phyloP scores from a whole-genome alignment of 768 basidiomycete species.

The Rhizopogon vesiculosus region DNA sequence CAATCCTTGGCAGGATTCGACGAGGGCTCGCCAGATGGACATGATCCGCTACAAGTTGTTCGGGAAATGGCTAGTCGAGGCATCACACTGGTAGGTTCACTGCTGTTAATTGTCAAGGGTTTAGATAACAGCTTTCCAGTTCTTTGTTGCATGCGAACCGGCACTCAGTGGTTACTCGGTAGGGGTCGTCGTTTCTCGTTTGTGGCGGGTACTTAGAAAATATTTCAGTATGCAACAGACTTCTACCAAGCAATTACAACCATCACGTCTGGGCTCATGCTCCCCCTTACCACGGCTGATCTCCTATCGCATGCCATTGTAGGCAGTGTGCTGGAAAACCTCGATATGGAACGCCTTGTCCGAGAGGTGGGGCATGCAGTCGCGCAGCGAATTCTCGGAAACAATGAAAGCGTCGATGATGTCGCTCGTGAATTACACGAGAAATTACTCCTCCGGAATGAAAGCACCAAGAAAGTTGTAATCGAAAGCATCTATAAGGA shows the following conservation, averaged over 20 bases:
- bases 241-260: constrained; percentile 90
- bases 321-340: constrained; percentile 93
- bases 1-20: constrained; percentile 63
- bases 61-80: constrained; percentile 88
- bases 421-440: constrained; percentile 94
- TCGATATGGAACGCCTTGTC: constrained; percentile 97
- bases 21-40: constrained; percentile 89
- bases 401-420: constrained; percentile 94
- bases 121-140: constrained; percentile 42
- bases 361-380: constrained; percentile 93
- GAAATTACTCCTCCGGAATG: constrained; percentile 83
- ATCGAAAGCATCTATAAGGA: constrained; percentile 97
- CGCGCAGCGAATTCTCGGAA: constrained; percentile 85
- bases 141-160: constrained; percentile 99
- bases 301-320: constrained; percentile 94
- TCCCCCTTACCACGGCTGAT: constrained; percentile 93
- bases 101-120: not conserved
- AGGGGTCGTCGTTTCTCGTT: constrained; percentile 23
- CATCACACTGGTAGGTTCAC: constrained; percentile 67
- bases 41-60: constrained; percentile 84
- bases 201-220: constrained; percentile 7
- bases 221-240: constrained; percentile 77
- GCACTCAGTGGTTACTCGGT: constrained; percentile 91
- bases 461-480: constrained; percentile 94
- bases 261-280: constrained; percentile 94